phyloP scores from a whole-genome alignment of 2,329 filamentous ascomycete species.

The Elsinoe fawcettii region DNA sequence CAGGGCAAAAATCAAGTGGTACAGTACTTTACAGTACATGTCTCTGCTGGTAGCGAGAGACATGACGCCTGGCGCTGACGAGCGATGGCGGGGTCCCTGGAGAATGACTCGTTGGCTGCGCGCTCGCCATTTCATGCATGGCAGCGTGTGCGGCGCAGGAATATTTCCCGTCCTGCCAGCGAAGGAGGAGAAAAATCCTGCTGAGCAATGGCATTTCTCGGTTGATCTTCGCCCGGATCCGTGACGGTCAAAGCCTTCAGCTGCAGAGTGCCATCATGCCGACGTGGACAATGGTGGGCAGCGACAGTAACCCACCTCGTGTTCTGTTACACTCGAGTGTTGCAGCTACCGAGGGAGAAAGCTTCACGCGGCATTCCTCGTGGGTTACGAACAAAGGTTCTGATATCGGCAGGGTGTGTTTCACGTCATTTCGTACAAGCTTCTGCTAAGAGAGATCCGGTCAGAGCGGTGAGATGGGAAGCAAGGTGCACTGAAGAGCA shows the following conservation, averaged over 20 bases:
- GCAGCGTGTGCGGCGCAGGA: not conserved
- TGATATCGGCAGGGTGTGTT: not conserved
- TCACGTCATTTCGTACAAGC: conserved; percentile 1
- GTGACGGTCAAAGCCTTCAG: not conserved
- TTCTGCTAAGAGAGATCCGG: not conserved
- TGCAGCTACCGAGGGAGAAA: not conserved
- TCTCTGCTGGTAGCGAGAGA: not conserved
- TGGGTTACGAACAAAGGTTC: not conserved
- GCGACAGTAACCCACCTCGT: not conserved
- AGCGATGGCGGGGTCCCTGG: not conserved
- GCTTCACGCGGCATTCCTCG: not conserved
- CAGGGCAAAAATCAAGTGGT: not conserved
- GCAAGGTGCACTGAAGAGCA: not conserved
- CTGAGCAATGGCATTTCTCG: not conserved
- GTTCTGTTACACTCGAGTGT: conserved; percentile 9
- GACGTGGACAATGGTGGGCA: not conserved
- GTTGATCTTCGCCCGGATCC: not conserved
- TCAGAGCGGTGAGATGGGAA: conserved; percentile 3
- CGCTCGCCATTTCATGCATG: not conserved
- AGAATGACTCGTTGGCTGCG: not conserved
- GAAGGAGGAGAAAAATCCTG: not conserved
- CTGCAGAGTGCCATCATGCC: not conserved
- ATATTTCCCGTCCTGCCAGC: not conserved
- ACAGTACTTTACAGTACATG: not conserved
- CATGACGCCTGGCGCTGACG: not conserved